Percentiles rank a stretch among this genome's conserved stretches.
These are phyloP conservation scores for Beverwykella pulmonaria DNA, from an alignment of 495 filamentous ascomycete species.

Conservation along the genomic window DNA sequence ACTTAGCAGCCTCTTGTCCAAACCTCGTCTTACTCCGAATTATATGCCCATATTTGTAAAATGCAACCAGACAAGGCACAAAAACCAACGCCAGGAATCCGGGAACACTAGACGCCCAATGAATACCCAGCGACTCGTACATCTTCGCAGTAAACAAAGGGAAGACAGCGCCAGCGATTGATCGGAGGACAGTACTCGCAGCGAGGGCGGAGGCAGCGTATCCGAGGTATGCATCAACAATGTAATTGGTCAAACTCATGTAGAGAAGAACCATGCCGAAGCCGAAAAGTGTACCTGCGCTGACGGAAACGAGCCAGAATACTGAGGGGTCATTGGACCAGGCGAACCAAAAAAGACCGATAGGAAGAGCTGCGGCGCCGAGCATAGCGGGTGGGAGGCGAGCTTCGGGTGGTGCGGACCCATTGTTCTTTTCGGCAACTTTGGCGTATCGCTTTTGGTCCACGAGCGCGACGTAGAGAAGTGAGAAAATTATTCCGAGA, in stretches of 20 bases:
- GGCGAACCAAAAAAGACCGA: slow-evolving; percentile 44
- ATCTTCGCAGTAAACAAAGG: slow-evolving; percentile 42
- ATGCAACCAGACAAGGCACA: slow-evolving; percentile 40
- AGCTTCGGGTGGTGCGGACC: slow-evolving; percentile 40
- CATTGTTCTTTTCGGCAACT: slow-evolving; percentile 31
- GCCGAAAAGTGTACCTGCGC: slow-evolving; percentile 41
- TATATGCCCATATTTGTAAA: slow-evolving; percentile 38
- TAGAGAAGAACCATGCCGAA: slow-evolving; percentile 42
- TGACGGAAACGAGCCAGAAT: slow-evolving; percentile 41
- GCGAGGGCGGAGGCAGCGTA: slow-evolving; percentile 44
- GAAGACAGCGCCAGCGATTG: slow-evolving; percentile 41
- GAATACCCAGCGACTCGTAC: slow-evolving; percentile 43
- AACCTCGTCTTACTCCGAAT: slow-evolving; percentile 41
- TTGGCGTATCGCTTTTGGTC: slow-evolving; percentile 36
- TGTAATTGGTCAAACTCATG: slow-evolving; percentile 44
- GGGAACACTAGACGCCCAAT: slow-evolving; percentile 44
- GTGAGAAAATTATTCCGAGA: slow-evolving; percentile 41
- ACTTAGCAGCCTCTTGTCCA: slow-evolving; percentile 16
- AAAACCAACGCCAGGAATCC: slow-evolving; percentile 42
- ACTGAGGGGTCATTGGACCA: slow-evolving; percentile 35
- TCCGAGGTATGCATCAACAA: slow-evolving; percentile 42
- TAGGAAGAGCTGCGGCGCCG: slow-evolving; percentile 34
- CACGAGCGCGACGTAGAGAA: slow-evolving; percentile 40
- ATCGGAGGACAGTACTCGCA: slow-evolving; percentile 43
- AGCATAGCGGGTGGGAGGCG: slow-evolving; percentile 41